Evolutionary conservation across 495 filamentous ascomycete species (phyloP), one percentile per base, ranked within the genome.

Genomic region (Jackrogersella minutella): DNA sequence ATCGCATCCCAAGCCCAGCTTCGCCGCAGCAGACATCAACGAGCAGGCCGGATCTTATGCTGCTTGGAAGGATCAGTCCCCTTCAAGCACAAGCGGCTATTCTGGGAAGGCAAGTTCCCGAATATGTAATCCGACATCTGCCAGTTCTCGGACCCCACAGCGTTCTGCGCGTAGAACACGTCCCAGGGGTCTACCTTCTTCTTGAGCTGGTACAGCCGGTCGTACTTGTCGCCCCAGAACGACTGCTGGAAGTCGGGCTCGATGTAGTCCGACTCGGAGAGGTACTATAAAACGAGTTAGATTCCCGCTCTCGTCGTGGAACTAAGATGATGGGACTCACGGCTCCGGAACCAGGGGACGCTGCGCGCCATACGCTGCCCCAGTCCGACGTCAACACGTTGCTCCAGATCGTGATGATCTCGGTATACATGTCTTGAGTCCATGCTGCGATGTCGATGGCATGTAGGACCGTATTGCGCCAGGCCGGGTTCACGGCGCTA

Each of bases 191-290:
- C 83, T 30, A 76, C 74, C 43, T 75, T 76, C 58, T 75, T 74
- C 75, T 86, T 86, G 19, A 85, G 74, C 40, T 71, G 17, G n/a
- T 77, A 74, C 22, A 85, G 64, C 5, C 72, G 69, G 2, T 65
- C 62, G 41, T 83, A 85, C 36, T 79, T 79, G n/a, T 68, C 57
- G 7, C 73, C 85, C 64, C 82, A 89, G 71, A 87, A 89, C 0
- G 80, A 75, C 70, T 82, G 73, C 68, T 87, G 82, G 26, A 73
- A 87, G 58, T 83, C 70, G 0, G 86, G 85, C 63, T 88, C 84
- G 24, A 80, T 75, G 9, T 63, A 71, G 72, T 87, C 83, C 10
- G 76, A 79, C 67, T 83, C 79, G 5, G 66, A 73, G 9, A 80
- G 60, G 58, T 81, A 81, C 0, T 30, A 7, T 7, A 7, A n/a